Base-by-base conservation (phyloP, 768 basidiomycete species). In the Amylocystis lapponica region DNA sequence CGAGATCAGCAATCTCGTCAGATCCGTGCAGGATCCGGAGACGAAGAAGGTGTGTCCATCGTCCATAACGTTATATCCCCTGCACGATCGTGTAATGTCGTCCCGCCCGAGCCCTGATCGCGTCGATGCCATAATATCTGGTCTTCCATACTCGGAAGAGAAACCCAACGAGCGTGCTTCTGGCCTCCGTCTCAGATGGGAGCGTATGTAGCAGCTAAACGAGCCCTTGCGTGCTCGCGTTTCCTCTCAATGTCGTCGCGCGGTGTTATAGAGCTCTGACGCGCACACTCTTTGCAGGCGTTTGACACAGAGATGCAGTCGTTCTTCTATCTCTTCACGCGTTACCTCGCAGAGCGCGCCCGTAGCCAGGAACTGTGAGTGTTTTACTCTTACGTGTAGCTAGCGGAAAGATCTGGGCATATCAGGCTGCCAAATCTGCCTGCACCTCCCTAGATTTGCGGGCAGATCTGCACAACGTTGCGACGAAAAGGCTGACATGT, bases 241-340 rank as follows among this genome's bases (percentile, higher is more conserved):
- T n/a, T n/a, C n/a, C n/a, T n/a, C n/a, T n/a, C n/a, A n/a, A n/a
- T n/a, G n/a, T n/a, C n/a, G n/a, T n/a, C 41, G 40, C 39, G 31
- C 39, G 30, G 26, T 27, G 25, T 33, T 13, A 10, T 8, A n/a
- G n/a, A 12, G 20, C 45, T 29, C 36, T 27, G 12, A n/a, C n/a
- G n/a, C n/a, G n/a, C n/a, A n/a, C 40, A 5, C 41, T 33, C 35
- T 21, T 46, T 41, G 19, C 56, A 91, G 88, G 80, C 83, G 10
- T 96, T 97, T 69, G 86, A 91, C 67, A 83, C 81, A 30, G 92
- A 98, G 70, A 95, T 97, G 92, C 84, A 91, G 64, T 82, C 84
- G 46, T 97, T 96, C 75, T 93, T 92, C 76, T 81, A 83, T 56
- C 86, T 97, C 56, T 94, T 95, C 75, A 94, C 88, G 61, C 86